Evolutionary conservation across 805 yeast genomes (phyloP).

Genomic region (Wickerhamiella australiensis): DNA sequence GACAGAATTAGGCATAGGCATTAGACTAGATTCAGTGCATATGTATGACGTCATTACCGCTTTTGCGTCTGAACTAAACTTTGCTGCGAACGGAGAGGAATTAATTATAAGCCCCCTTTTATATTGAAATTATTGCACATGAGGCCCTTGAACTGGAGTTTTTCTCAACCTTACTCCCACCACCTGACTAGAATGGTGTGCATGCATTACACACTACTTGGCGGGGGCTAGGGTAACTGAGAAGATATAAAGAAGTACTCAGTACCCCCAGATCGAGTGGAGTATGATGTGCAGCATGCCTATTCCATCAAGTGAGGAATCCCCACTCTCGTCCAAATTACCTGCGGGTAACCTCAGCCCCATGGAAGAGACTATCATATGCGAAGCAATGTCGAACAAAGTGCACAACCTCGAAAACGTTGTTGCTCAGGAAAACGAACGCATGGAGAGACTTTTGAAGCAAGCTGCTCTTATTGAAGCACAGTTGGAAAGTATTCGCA

Average conservation of each 20-base stretch:
- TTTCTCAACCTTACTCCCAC: too few relatives aligned
- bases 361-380: constrained; percentile 7
- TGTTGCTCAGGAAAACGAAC: constrained; percentile 4
- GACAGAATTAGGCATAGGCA: too few relatives aligned
- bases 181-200: not conserved
- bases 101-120: too few relatives aligned
- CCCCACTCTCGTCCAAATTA: not conserved
- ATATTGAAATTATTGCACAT: too few relatives aligned
- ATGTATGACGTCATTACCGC: not conserved
- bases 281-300: constrained; percentile 1
- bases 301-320: not conserved
- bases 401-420: constrained; percentile 7
- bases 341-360: not conserved
- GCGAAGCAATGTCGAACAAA: constrained; percentile 8
- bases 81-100: too few relatives aligned
- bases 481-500: constrained; percentile 3
- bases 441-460: constrained; percentile 2
- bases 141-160: too few relatives aligned
- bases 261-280: not conserved
- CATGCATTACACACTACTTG: not conserved
- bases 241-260: not conserved
- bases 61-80: too few relatives aligned
- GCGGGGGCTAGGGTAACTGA: not conserved
- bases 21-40: not conserved
- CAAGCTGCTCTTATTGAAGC: constrained; percentile 7